phyloP scores from a whole-genome alignment of 441 rosid genomes.

The Brassica hybrid region DNA sequence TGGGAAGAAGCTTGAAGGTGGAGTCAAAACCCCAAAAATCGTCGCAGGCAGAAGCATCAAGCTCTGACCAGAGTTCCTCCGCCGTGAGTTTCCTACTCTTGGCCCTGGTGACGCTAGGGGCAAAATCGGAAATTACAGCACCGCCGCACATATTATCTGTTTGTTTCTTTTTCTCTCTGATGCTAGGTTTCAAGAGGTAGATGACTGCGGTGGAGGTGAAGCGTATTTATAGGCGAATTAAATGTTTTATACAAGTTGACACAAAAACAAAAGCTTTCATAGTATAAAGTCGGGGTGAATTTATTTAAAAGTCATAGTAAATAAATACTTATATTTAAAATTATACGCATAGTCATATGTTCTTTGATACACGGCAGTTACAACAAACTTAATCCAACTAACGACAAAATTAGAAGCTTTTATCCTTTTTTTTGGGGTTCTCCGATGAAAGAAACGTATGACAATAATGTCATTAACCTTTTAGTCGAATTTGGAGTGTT shows the following conservation, averaged over 20 bases:
- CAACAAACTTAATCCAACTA: slow-evolving; percentile 25
- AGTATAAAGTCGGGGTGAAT: slow-evolving; percentile 14
- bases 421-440: not conserved
- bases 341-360: not conserved
- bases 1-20: slow-evolving; percentile 40
- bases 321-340: not conserved
- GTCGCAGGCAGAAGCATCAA: slow-evolving; percentile 53
- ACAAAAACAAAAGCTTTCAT: not conserved
- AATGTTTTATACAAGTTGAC: slow-evolving; percentile 9
- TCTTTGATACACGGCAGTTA: slow-evolving; percentile 35
- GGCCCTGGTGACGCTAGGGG: slow-evolving; percentile 44
- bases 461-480: slow-evolving; percentile 4
- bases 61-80: slow-evolving; percentile 70
- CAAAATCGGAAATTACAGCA: slow-evolving; percentile 55
- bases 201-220: slow-evolving; percentile 13
- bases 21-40: slow-evolving; percentile 49
- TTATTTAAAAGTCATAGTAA: not conserved
- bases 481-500: slow-evolving; percentile 28
- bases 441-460: slow-evolving; percentile 12
- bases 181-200: slow-evolving; percentile 20
- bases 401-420: slow-evolving; percentile 17
- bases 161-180: not conserved
- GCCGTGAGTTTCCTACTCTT: slow-evolving; percentile 53
- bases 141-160: slow-evolving; percentile 71
- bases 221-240: not conserved